Conservation (phyloP, 345 rosid species). For the Hibiscus tridactylites region DNA sequence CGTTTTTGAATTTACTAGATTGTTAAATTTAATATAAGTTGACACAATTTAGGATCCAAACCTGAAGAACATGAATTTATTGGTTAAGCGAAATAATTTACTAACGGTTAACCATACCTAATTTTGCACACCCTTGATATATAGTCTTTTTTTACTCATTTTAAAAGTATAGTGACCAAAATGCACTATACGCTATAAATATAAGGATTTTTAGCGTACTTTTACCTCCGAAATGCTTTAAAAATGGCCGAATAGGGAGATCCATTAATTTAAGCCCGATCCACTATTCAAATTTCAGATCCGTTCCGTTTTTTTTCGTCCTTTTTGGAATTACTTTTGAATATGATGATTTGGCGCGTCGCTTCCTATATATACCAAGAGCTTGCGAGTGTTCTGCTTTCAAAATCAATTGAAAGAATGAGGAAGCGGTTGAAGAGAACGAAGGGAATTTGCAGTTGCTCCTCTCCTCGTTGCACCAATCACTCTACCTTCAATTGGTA, state of each 20-base stretch:
- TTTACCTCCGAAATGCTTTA: background rate
- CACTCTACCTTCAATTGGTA: slow-evolving; percentile 51
- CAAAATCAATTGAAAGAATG: slow-evolving; percentile 15
- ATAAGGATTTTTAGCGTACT: too few species aligned
- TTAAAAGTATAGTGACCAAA: too few species aligned
- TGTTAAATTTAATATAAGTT: too few species aligned
- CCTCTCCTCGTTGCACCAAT: slow-evolving; percentile 58
- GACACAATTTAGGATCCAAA: too few species aligned
- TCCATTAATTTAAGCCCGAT: background rate
- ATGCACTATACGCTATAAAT: too few species aligned
- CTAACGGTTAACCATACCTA: too few species aligned
- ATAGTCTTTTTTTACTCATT: too few species aligned
- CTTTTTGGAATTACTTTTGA: background rate
- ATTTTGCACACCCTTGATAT: too few species aligned
- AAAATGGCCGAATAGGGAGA: background rate
- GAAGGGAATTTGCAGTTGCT: slow-evolving; percentile 65
- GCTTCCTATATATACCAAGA: background rate
- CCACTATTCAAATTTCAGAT: background rate
- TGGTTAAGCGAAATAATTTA: too few species aligned
- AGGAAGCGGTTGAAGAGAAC: slow-evolving; percentile 28
- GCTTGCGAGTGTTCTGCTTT: background rate
- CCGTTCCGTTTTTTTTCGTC: background rate
- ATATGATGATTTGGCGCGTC: slow-evolving; percentile 5
- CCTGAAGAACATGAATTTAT: too few species aligned
- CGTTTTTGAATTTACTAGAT: too few species aligned